Evolutionary conservation across 1,139 yeast genomes (phyloP).

Genomic region (Lodderomyces jiufengensis): DNA sequence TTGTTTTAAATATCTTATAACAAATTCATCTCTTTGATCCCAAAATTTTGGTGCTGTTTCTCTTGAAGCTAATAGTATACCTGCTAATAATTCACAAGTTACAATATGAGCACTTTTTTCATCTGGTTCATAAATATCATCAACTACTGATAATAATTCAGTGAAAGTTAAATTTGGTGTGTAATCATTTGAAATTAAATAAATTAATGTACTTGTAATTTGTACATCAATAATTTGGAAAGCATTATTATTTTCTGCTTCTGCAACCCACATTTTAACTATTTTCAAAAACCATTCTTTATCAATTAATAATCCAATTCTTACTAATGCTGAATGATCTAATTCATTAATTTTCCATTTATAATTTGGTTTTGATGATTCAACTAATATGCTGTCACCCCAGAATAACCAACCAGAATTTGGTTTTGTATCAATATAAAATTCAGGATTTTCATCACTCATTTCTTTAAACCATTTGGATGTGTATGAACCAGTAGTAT

Average conservation of each 20-base stretch:
- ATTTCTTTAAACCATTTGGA: conserved; percentile 51
- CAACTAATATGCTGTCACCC: conserved; percentile 57
- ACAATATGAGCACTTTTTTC: conserved; percentile 65
- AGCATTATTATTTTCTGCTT: conserved; percentile 58
- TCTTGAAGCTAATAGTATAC: conserved; percentile 51
- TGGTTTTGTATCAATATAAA: conserved; percentile 54
- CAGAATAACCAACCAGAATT: conserved; percentile 77
- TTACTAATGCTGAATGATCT: conserved; percentile 39
- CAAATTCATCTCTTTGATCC: conserved; percentile 43
- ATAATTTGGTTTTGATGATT: conserved; percentile 25
- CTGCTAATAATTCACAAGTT: conserved; percentile 58
- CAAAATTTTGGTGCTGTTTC: conserved; percentile 23
- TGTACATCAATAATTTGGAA: conserved; percentile 63
- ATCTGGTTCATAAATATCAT: conserved; percentile 52
- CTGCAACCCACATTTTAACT: conserved; percentile 56
- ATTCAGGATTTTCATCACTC: conserved; percentile 47
- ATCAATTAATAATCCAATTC: conserved; percentile 46
- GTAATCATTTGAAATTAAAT: conserved; percentile 43
- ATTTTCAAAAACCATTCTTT: conserved; percentile 58
- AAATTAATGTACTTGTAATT: conserved; percentile 44
- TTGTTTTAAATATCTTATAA: conserved; percentile 39
- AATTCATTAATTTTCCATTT: conserved; percentile 30
- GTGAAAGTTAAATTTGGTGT: conserved; percentile 30
- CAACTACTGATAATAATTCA: conserved; percentile 50
- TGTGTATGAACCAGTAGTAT: conserved; percentile 42